phyloP scores from a whole-genome alignment of 768 basidiomycete species.

The Rhodotorula kratochvilovae region DNA sequence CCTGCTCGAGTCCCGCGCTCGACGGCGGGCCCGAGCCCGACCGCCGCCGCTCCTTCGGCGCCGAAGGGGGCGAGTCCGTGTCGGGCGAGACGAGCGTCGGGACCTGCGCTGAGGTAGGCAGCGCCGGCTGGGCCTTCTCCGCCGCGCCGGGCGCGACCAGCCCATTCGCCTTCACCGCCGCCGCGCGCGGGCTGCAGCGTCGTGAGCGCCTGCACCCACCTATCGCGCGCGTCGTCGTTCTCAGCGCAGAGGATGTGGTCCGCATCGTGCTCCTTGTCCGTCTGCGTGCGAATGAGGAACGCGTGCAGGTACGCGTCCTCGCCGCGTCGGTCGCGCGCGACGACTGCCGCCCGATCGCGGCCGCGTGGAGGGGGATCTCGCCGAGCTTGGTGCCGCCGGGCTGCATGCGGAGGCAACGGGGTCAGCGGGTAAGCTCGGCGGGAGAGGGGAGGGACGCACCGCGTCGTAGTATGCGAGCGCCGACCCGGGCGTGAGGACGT shows the following conservation, averaged over 20 bases:
- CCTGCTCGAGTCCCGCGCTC: background rate
- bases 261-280: constrained; percentile 55
- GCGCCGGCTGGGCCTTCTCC: background rate
- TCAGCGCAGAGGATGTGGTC: constrained; percentile 93
- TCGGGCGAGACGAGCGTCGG: constrained; percentile 11
- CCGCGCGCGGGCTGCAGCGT: constrained; percentile 21
- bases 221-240: constrained; percentile 86
- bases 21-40: constrained; percentile 17
- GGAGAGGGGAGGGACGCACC: constrained; percentile 57
- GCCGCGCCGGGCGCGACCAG: background rate
- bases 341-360: constrained; percentile 86
- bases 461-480: constrained; percentile 91
- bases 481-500: constrained; percentile 77
- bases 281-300: constrained; percentile 87
- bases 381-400: constrained; percentile 88
- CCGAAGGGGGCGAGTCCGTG: background rate
- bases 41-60: constrained; percentile 1
- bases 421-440: background rate
- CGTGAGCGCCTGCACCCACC: constrained; percentile 81
- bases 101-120: background rate
- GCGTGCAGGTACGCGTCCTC: constrained; percentile 95
- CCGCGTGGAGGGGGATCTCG: constrained; percentile 81
- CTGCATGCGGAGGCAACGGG: constrained; percentile 47
- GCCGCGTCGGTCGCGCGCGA: constrained; percentile 53
- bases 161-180: too few relatives aligned